Evolutionary conservation across 1,139 yeast species (phyloP).

Genomic region (Geotrichum histeridarum): DNA sequence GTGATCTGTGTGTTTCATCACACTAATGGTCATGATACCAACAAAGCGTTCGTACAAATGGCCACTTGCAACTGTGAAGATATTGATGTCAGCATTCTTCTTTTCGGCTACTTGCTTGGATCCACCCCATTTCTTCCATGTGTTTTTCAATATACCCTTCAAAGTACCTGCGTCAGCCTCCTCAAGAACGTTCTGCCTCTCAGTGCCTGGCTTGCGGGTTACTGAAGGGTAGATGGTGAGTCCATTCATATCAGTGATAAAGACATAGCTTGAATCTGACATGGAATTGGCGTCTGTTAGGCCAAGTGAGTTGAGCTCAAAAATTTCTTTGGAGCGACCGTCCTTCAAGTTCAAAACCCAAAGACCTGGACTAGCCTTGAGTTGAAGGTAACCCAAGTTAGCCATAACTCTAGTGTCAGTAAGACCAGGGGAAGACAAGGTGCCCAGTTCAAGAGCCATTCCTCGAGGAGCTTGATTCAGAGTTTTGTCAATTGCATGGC

Average conservation of each 20-base stretch:
- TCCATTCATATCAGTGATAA: conserved; percentile 43
- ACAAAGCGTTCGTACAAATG: conserved; percentile 67
- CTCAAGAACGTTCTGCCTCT: conserved; percentile 37
- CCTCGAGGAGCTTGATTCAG: conserved; percentile 48
- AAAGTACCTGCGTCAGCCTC: conserved; percentile 5
- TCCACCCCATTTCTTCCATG: conserved; percentile 7
- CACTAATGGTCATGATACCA: conserved; percentile 75
- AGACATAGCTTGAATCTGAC: conserved; percentile 22
- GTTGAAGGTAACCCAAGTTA: conserved; percentile 69
- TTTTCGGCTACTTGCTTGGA: conserved; percentile 19
- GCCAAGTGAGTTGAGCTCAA: conserved; percentile 38
- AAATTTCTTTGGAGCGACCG: conserved; percentile 43
- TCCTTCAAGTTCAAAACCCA: conserved; percentile 50
- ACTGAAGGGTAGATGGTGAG: conserved; percentile 46
- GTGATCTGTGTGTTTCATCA: conserved; percentile 55
- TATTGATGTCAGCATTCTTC: conserved; percentile 60
- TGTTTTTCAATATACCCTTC: conserved; percentile 7
- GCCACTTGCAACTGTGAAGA: conserved; percentile 80
- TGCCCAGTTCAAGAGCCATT: conserved; percentile 44
- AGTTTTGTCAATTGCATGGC: conserved; percentile 52
- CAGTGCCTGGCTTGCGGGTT: conserved; percentile 43
- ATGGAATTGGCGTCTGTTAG: conserved; percentile 30
- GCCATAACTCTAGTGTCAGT: conserved; percentile 68
- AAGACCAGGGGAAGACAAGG: conserved; percentile 21
- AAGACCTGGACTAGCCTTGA: conserved; percentile 63